Evolutionary conservation across 768 basidiomycete genomes (phyloP).

Genomic region (Arthromyces matolae): DNA sequence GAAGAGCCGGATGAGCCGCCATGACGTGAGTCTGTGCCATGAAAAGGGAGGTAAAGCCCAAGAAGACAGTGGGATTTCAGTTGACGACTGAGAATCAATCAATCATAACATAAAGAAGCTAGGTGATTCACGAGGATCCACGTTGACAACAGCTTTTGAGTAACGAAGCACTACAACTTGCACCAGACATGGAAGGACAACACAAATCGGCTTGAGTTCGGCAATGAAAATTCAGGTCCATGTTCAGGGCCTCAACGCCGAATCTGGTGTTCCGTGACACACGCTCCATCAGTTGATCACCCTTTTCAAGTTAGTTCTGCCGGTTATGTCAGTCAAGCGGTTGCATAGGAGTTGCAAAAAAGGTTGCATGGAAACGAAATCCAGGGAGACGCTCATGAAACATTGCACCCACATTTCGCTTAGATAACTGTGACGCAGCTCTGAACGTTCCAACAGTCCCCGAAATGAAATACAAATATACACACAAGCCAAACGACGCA

Average conservation of each 20-base stretch:
- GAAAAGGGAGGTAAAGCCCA: background rate
- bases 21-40: background rate
- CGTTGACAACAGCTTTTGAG: background rate
- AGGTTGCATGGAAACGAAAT: constrained; percentile 3
- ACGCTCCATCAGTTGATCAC: background rate
- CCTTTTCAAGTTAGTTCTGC: constrained; percentile 1
- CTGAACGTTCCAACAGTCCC: too few species aligned
- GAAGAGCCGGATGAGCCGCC: background rate
- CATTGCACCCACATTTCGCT: too few species aligned
- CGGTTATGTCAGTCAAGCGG: too few species aligned
- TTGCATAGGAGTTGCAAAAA: background rate
- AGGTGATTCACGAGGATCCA: background rate
- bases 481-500: too few species aligned
- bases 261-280: constrained; percentile 6
- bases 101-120: constrained; percentile 2
- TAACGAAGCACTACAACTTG: background rate
- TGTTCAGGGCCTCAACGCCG: background rate
- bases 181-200: too few species aligned
- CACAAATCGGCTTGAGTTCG: constrained; percentile 2
- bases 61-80: background rate
- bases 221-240: background rate
- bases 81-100: constrained; percentile 1
- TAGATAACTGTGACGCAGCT: too few species aligned
- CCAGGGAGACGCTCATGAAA: constrained; percentile 1
- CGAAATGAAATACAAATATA: too few species aligned